Evolutionary conservation across 331 rosid species (phyloP).

Genomic region (Dryas integrifolia): DNA sequence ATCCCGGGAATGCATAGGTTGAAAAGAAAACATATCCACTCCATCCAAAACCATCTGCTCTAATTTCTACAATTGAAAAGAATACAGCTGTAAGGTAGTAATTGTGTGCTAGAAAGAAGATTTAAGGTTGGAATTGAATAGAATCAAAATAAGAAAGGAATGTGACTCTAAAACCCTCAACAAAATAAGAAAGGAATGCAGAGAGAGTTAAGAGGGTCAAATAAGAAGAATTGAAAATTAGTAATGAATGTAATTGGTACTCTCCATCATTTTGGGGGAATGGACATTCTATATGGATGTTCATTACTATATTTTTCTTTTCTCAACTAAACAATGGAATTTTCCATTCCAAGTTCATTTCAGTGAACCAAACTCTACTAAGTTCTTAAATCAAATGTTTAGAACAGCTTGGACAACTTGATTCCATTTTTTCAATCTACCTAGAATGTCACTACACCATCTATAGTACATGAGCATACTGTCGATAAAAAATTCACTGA

Average conservation of each 20-base stretch:
- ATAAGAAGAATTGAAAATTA: neutral
- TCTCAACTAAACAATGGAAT: too few relatives aligned
- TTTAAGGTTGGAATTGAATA: neutral
- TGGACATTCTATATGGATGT: too few relatives aligned
- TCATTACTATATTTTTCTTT: too few relatives aligned
- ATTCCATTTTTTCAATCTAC: neutral
- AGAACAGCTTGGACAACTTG: too few relatives aligned
- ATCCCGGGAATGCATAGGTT: conserved; percentile 83
- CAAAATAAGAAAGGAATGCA: neutral
- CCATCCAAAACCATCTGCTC: conserved; percentile 63
- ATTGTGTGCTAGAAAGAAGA: neutral
- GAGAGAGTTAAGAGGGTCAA: neutral
- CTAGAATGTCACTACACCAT: neutral
- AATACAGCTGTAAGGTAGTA: conserved; percentile 12
- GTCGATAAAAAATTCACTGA: neutral
- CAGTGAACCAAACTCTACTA: neutral
- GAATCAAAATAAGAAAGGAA: neutral
- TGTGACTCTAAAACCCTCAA: neutral
- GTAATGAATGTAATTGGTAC: neutral
- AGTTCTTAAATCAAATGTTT: neutral
- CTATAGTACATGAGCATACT: neutral
- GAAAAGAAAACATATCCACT: conserved; percentile 74
- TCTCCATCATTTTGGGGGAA: neutral
- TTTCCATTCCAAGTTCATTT: neutral
- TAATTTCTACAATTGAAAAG: conserved; percentile 53